Conservation (phyloP, 768 basidiomycete genomes). For the Leccinum broughii region DNA sequence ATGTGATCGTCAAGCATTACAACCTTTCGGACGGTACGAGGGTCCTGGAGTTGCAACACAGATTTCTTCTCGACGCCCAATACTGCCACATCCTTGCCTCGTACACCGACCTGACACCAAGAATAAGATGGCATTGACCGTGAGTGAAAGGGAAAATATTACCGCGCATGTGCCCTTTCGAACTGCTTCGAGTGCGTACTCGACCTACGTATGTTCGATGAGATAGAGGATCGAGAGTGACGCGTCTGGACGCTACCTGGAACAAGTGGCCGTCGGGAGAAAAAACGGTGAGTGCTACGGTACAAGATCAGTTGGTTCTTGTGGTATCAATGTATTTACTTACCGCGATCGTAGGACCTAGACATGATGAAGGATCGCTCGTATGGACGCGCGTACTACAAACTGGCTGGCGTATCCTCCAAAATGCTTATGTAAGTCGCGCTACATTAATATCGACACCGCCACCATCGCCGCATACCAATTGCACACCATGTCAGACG, state of each 20-base stretch:
- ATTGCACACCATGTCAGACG: conserved; percentile 20
- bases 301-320: conserved; percentile 6
- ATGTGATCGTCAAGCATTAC: conserved; percentile 98
- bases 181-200: conserved; percentile 98
- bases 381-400: conserved; percentile 52
- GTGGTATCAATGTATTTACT: conserved; percentile 7
- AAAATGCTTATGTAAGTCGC: conserved; percentile 26
- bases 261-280: conserved; percentile 99
- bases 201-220: conserved; percentile 63
- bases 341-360: conserved; percentile 97
- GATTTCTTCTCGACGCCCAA: conserved; percentile 99
- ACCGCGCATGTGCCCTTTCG: conserved; percentile 97
- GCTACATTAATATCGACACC: not conserved
- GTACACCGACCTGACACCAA: conserved; percentile 79
- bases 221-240: conserved; percentile 16
- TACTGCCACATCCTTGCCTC: conserved; percentile 92
- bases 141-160: conserved; percentile 26
- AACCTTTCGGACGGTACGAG: conserved; percentile 95
- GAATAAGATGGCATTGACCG: conserved; percentile 5
- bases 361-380: conserved; percentile 54
- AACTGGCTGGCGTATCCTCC: conserved; percentile 21
- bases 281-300: conserved; percentile 90
- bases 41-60: conserved; percentile 95
- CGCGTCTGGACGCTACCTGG: conserved; percentile 61
- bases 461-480: conserved; percentile 11